Conservation (phyloP, 129 eudicot species). For the Saposhnikovia divaricata region DNA sequence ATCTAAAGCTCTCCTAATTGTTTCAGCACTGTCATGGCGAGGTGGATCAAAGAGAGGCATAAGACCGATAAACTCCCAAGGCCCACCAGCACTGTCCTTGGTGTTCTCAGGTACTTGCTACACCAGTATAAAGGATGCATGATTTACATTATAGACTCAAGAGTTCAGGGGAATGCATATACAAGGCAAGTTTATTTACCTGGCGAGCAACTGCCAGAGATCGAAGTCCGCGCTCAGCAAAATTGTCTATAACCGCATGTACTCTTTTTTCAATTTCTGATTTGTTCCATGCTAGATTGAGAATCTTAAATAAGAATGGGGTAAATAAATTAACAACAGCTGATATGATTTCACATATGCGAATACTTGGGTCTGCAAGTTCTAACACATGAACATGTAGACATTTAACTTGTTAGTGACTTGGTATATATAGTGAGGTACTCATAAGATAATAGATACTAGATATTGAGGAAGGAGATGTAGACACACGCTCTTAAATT, state of each 20-base stretch:
- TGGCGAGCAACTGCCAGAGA: constrained; percentile 83
- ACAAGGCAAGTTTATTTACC: constrained; percentile 27
- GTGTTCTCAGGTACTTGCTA: constrained; percentile 85
- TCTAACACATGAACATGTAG: background rate
- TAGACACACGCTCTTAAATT: background rate
- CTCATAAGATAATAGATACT: background rate
- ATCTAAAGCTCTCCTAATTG: constrained; percentile 77
- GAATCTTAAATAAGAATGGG: background rate
- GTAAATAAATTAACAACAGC: background rate
- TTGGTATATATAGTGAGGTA: background rate
- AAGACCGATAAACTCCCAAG: constrained; percentile 87
- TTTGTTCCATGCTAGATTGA: constrained; percentile 19
- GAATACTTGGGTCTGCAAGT: background rate
- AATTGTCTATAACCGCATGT: constrained; percentile 70
- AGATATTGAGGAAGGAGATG: background rate
- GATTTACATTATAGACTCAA: background rate
- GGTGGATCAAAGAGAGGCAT: constrained; percentile 83
- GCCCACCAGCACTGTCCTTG: constrained; percentile 66
- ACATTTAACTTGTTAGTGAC: background rate
- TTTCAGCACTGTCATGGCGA: constrained; percentile 91
- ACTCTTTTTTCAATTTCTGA: constrained; percentile 53
- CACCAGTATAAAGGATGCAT: background rate
- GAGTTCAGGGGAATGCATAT: background rate
- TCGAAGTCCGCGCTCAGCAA: constrained; percentile 81
- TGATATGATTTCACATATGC: background rate